Conservation (phyloP, 2,329 filamentous ascomycete species). For the Xylariaceae sp. region DNA sequence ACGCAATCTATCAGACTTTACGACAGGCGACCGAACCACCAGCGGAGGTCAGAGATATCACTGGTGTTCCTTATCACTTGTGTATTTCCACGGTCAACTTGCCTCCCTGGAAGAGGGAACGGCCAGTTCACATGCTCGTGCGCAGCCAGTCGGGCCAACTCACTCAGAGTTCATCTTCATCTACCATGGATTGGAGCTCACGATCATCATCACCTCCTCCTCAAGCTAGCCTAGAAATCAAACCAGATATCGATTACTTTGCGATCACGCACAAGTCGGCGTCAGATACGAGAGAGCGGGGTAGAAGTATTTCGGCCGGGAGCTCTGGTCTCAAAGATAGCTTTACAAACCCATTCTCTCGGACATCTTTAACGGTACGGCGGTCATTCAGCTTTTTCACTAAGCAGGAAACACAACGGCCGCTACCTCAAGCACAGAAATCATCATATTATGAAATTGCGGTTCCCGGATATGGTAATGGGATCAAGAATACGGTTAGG, state of each 20-base stretch:
- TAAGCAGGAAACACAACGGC: conserved; percentile 16
- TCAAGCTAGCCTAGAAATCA: conserved; percentile 47
- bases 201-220: conserved; percentile 17
- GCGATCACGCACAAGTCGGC: conserved; percentile 47
- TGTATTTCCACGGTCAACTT: conserved; percentile 50
- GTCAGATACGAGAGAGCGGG: conserved; percentile 10
- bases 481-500: conserved; percentile 48
- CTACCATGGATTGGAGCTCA: conserved; percentile 15
- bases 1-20: conserved; percentile 75
- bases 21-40: conserved; percentile 67
- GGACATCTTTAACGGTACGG: conserved; percentile 38
- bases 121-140: conserved; percentile 36
- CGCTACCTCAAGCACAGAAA: conserved; percentile 17
- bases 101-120: conserved; percentile 53
- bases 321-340: conserved; percentile 32
- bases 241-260: conserved; percentile 63
- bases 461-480: conserved; percentile 60
- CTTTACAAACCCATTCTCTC: conserved; percentile 41
- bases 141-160: conserved; percentile 40
- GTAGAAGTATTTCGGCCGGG: conserved; percentile 11
- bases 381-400: conserved; percentile 44
- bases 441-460: conserved; percentile 56
- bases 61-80: conserved; percentile 63
- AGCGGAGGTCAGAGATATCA: conserved; percentile 62
- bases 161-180: conserved; percentile 25